Conservation (phyloP, 805 yeast genomes). For the Isabelozyma pseudorhagii region DNA sequence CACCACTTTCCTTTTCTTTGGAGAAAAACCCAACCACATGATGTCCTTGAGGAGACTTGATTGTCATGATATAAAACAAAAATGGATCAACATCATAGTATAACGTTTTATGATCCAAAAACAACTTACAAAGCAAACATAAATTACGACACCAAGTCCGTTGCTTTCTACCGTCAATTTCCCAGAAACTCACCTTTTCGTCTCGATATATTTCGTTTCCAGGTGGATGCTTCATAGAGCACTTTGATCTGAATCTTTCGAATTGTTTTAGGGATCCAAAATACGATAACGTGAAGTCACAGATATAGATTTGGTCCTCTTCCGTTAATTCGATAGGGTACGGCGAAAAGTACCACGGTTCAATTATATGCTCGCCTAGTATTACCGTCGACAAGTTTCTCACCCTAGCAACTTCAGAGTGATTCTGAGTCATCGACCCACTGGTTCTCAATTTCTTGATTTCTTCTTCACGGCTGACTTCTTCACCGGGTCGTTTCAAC, state of each 20-base stretch:
- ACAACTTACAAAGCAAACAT: conserved; percentile 84
- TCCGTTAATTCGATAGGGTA: conserved; percentile 94
- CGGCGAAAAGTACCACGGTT: conserved; percentile 99
- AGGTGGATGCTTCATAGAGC: conserved; percentile 93
- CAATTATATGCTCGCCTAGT: conserved; percentile 87
- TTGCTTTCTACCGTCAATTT: conserved; percentile 94
- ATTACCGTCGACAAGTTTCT: conserved; percentile 76
- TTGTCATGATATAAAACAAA: conserved; percentile 92
- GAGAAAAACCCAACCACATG: conserved; percentile 96
- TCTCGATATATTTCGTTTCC: conserved; percentile 97
- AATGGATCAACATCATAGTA: conserved; percentile 99
- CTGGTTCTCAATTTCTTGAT: conserved; percentile 86
- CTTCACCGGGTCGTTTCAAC: conserved; percentile 59
- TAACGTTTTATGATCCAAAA: conserved; percentile 91
- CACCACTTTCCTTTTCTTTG: conserved; percentile 95
- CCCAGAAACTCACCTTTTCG: conserved; percentile 89
- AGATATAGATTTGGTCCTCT: conserved; percentile 83
- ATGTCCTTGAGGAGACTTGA: conserved; percentile 85
- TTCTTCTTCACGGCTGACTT: conserved; percentile 84
- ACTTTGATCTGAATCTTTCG: conserved; percentile 84
- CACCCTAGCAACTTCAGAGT: conserved; percentile 85
- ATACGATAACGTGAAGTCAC: conserved; percentile 86
- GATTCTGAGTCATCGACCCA: conserved; percentile 95
- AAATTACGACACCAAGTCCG: conserved; percentile 96
- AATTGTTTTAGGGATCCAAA: conserved; percentile 89